Evolutionary conservation across 805 yeast genomes (phyloP), one percentile per base, ranked within the genome.

Genomic region (Saturnispora zaruensis): DNA sequence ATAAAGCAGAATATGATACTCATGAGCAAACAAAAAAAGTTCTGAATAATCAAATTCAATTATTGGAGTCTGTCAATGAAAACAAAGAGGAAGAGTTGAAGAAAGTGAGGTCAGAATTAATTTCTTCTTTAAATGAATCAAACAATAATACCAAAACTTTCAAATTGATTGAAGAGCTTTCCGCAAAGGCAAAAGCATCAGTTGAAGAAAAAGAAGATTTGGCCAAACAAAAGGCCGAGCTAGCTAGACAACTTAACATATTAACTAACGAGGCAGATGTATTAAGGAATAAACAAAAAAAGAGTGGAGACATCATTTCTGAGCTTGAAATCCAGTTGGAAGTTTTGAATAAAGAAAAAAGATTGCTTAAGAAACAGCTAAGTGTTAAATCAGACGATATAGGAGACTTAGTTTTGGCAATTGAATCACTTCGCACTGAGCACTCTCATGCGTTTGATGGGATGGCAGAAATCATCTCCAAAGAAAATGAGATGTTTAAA

Each of bases 1-100:
- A 69, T 48, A 66, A 68, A 46, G 44, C 59, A 11, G 59, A 62
- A 8, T 49, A 59, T 33, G 54, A 57, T 23, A 57, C 63, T 16
- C 53, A 54, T 26, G 64, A 26, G 26, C 54, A 37, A 56, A 63
- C 45, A 51, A 63, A 54, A 56, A 56, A 16, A 32, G 42, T 43
- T 11, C 44, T 47, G 36, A 21, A 42, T 16, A 52, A 37, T 23
- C 25, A 46, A 26, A 49, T 52, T 32, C 44, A 51, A 6, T 54
- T 53, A 5, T 51, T 61, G 33, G 55, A 57, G 14, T 52, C 53
- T 2, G 37, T 49, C 7, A 46, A 45, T 16, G 51, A 44, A 28
- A 47, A 47, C 9, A 57, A 58, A 26, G 53, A 55, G 28, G n/a
- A 8, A 14, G 52, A 50, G 16, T 33, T 56, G 14, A 5, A 16